Percentiles rank a stretch among this genome's conserved stretches.
phyloP scores from a whole-genome alignment of 768 basidiomycete species.

The Dioszegia aurantiaca region DNA sequence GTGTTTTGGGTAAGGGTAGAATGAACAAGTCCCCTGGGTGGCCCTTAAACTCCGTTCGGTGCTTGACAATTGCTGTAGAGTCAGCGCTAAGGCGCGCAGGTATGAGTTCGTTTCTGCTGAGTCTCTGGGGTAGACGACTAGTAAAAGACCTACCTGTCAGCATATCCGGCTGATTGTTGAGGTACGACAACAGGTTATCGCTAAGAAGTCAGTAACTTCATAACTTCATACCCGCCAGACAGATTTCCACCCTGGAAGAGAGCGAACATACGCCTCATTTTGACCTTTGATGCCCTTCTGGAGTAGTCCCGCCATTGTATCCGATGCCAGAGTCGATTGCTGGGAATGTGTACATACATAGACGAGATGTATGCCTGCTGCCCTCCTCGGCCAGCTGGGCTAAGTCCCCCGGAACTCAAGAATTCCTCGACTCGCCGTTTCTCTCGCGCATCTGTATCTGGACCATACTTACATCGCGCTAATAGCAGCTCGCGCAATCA shows the following conservation, averaged over 20 bases:
- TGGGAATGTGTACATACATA: too few species aligned
- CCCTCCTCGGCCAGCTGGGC: too few species aligned
- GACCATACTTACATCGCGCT: too few species aligned
- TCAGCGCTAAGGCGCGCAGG: too few species aligned
- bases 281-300: slow-evolving; percentile 15
- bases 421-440: too few species aligned
- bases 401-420: too few species aligned
- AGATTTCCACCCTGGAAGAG: not conserved
- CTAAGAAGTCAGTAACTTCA: slow-evolving; percentile 6
- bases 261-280: slow-evolving; percentile 21
- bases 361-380: too few species aligned
- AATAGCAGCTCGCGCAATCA: too few species aligned
- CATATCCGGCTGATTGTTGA: slow-evolving; percentile 30
- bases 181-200: slow-evolving; percentile 14
- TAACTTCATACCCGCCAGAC: not conserved
- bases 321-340: not conserved
- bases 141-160: slow-evolving; percentile 21
- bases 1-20: not conserved
- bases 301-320: slow-evolving; percentile 1
- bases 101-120: too few species aligned
- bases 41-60: slow-evolving; percentile 21
- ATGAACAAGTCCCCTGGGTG: slow-evolving; percentile 26
- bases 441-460: too few species aligned
- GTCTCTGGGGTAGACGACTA: not conserved
- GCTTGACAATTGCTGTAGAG: slow-evolving; percentile 27